Evolutionary conservation across 345 rosid species (phyloP), one percentile per base, ranked within the genome.

Genomic region (Nasturtium officinale): DNA sequence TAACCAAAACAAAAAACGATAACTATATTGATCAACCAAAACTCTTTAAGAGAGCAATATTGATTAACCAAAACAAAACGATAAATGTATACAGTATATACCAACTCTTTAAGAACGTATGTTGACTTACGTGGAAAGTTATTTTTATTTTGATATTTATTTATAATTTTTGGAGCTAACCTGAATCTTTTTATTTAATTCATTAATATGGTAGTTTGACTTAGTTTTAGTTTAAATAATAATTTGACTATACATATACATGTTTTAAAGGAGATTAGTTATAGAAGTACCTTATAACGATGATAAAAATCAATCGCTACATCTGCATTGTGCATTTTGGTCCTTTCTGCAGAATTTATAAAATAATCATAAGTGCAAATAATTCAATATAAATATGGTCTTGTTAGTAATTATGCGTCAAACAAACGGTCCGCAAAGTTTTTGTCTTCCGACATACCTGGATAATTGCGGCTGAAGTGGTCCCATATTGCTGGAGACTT

Each of bases 221-320:
- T 60, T 37, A 28, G 3, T 20, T 69, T 13, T n/a, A 16, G 26
- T 46, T 38, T 13, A 10, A 15, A 28, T 29, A 30, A 40, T 3
- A 61, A 26, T 4, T 16, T 26, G 21, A 11, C 17, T 61, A 21
- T 15, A n/a, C n/a, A 30, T 3, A n/a, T 59, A 48, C 15, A 48
- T 71, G 37, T n/a, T 5, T 16, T n/a, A 66, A 7, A 50, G 11
- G 13, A 13, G 7, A 1, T 12, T 47, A 58, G 5, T 12, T 18
- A 11, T 7, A 75, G 23, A 54, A 1, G 17, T 47, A 84, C 89
- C 83, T 82, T 80, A 35, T 83, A 83, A 25, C 72, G 82, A 42
- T 87, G 80, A 60, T 82, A 87, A 32, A 74, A 77, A 50, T 85
- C 87, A 55, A 79, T 10, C 0, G 87, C 87, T 3, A 78, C 74